Conservation (phyloP, 2,329 filamentous ascomycete species). For the Ophiostoma triangulosporum region DNA sequence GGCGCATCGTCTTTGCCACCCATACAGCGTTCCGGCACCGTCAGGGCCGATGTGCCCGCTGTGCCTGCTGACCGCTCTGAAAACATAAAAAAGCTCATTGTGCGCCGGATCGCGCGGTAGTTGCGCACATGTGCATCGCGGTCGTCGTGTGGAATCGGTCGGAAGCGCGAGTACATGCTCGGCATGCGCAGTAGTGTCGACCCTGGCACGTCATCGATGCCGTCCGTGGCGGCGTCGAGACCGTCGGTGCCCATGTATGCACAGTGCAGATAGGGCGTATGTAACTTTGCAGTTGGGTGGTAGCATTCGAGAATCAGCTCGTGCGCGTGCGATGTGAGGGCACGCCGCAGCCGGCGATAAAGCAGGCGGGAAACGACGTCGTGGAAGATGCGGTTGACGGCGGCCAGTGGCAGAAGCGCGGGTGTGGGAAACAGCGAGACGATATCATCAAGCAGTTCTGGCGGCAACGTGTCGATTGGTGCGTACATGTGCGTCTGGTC, state of each 20-base stretch:
- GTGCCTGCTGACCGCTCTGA: constrained; percentile 12
- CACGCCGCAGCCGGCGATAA: constrained; percentile 24
- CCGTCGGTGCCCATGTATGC: constrained; percentile 51
- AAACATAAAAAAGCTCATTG: constrained; percentile 1
- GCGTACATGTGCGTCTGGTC: not conserved
- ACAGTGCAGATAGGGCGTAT: constrained; percentile 54
- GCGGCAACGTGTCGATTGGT: not conserved
- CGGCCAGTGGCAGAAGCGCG: constrained; percentile 17
- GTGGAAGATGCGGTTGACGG: constrained; percentile 21
- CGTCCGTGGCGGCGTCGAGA: constrained; percentile 30
- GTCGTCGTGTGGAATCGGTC: constrained; percentile 42
- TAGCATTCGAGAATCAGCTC: constrained; percentile 67
- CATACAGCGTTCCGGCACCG: not conserved
- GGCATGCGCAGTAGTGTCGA: constrained; percentile 31
- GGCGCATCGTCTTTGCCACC: constrained; percentile 1
- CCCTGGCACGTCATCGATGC: constrained; percentile 17
- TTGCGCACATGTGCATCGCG: constrained; percentile 23
- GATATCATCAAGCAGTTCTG: constrained; percentile 21
- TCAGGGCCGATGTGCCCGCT: not conserved
- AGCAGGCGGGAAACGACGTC: constrained; percentile 18
- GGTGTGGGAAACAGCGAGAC: constrained; percentile 18
- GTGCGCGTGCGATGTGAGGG: constrained; percentile 44
- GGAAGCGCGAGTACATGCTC: constrained; percentile 56
- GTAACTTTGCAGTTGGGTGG: constrained; percentile 55
- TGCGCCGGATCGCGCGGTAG: constrained; percentile 5